phyloP scores from a whole-genome alignment of 192 early-diverging fungal species.

The Kickxella alabastrina region DNA sequence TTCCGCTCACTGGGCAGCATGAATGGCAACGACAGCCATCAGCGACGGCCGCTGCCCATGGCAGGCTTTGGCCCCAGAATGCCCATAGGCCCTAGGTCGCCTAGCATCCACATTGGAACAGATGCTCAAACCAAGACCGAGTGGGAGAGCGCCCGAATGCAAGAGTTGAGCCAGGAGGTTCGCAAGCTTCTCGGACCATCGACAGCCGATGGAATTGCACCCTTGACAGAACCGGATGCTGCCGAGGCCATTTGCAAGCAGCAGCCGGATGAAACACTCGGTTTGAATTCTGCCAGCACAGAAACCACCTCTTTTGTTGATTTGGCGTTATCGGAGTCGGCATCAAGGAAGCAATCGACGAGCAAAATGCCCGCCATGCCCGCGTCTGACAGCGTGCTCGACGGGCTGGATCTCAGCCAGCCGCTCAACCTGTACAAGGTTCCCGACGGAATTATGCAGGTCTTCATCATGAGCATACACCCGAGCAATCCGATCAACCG shows the following conservation, averaged over 20 bases:
- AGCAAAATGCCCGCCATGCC: constrained; percentile 17
- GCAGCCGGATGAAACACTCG: not conserved
- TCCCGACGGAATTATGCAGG: constrained; percentile 54
- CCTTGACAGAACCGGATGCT: not conserved
- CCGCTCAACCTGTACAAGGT: constrained; percentile 51
- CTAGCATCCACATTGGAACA: not conserved
- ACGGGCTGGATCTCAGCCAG: constrained; percentile 37
- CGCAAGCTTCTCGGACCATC: constrained; percentile 21
- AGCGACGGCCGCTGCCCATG: not conserved
- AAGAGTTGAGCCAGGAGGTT: constrained; percentile 39
- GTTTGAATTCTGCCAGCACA: not conserved
- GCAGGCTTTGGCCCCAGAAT: not conserved
- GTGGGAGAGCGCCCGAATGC: constrained; percentile 39
- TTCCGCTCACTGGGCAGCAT: constrained; percentile 8
- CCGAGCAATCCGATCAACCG: constrained; percentile 57
- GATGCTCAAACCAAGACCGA: not conserved
- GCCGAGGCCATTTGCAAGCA: not conserved
- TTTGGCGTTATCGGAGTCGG: not conserved
- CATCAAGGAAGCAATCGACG: not conserved
- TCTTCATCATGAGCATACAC: constrained; percentile 58
- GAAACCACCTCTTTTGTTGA: too few relatives aligned
- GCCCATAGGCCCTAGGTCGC: not conserved
- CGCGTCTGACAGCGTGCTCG: constrained; percentile 28
- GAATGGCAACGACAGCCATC: not conserved
- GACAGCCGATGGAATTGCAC: not conserved